Evolutionary conservation across 108 stramenopile genomes (phyloP), one percentile per base, ranked within the genome.

Genomic region (Chaetoceros muelleri): DNA sequence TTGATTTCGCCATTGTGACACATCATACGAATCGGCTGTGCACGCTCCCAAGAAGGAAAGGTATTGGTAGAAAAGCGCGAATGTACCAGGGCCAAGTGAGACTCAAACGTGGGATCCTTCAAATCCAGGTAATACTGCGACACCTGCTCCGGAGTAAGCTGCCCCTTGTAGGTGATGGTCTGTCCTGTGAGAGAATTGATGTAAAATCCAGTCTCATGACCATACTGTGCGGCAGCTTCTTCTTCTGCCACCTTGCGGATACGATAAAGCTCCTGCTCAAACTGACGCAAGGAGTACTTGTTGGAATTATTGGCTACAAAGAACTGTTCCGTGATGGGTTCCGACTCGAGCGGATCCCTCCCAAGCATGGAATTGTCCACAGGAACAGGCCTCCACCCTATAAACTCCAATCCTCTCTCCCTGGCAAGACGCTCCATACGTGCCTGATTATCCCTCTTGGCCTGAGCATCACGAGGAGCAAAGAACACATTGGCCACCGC

Each of bases 1-100:
- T 96, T 96, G 78, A 96, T 94, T 69, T 96, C 95, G 3, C 95
- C 95, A 77, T 96, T 96, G 82, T 96, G 95, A 60, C 93, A 94
- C 90, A 96, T 93, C 90, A 93, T 92, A 31, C 95, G 91, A 62
- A 93, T 88, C 57, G 95, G 95, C 66, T 96, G 95, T 26, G 95
- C 95, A 56, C 93, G 80, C 70, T 91, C 90, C 95, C 95, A 96
- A 2, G 83, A 85, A 2, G 95, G 95, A 58, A 96, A 94, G 24
- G 95, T 96, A 60, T 96, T 96, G 67, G 95, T 96, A 34, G 81
- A 84, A 65, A 94, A 96, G 27, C 95, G 79, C n/a, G 83, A 85
- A 72, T 96, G 95, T 10, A 96, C 93, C 21, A 96, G 74, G n/a
- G 83, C 79, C 56, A 96, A 55, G 57, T 94, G 90, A 17, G 90